Base-by-base conservation (phyloP, 352 stramenopile species). In the Plasmopara muralis region DNA sequence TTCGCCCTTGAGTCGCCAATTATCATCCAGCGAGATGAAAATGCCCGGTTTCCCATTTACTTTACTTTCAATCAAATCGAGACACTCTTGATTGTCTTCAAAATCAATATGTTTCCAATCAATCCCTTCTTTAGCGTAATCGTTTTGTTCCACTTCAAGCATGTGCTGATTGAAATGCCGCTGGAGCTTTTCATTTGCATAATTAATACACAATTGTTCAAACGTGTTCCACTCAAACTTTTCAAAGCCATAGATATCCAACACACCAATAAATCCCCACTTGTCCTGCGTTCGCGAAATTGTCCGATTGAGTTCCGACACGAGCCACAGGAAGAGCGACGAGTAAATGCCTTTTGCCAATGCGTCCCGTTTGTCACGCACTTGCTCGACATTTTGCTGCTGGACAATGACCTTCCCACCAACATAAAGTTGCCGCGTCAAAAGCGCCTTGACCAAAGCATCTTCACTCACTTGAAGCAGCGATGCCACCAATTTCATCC, bases 171-270 rank as follows among this genome's bases (percentile, higher is more conserved):
- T 98, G 41, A 95, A 96, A 50, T 93, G 84, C 1, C 83, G 80
- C 62, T 98, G 93, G 3, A 98, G 70, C 66, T 97, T 97, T 57
- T 98, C 93, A 58, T 98, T 98, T 41, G 86, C 90, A 48, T 96
- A 98, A 67, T 98, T 98, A 57, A 98, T 98, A 59, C 93, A 98
- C 6, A 98, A 71, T 59, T 99, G 95, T 70, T 98, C 93, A 55
- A 98, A 98, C 16, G 85, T 96, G 52, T 95, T 96, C 85, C 83
- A 94, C 44, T 97, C 78, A 53, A 98, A 98, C 43, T 89, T 94
- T 62, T 99, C 96, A 68, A 99, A 99, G 10, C 95, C 95, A 66
- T 98, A 99, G 59, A 99, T 98, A 80, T 99, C 95, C 16, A 98
- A 62, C 18, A 98, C 87, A 62, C 92, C 91, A 55, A 98, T 98